Base-by-base conservation (phyloP, 2,329 filamentous ascomycete species). In the Phoma herbarum region DNA sequence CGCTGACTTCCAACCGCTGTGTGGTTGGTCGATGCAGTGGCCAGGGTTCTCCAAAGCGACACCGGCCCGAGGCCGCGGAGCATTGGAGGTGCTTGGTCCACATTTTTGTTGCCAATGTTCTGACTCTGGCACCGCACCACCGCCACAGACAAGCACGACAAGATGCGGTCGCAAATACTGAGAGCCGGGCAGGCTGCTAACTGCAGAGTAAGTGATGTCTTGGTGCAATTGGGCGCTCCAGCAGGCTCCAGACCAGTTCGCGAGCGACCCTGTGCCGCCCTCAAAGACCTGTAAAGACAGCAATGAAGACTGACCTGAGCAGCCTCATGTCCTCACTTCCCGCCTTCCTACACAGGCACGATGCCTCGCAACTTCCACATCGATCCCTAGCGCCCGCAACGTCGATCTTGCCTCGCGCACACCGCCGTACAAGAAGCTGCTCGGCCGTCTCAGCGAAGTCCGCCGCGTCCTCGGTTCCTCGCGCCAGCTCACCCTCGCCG, bases 401-500 rank as follows among this genome's bases (percentile, higher is more conserved):
- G 60, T 73, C 51, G 75, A 81, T 50, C 64, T 84, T 62, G 79
- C 81, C 53, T 82, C 85, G 26, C 86, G 88, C 64, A 88, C 86
- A 65, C 91, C 92, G 45, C 91, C 91, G 26, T 97, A 97, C 79
- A 84, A 89, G 68, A 93, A 89, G 78, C 90, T 97, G 50, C 85
- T 93, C 74, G 85, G 85, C 72, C 91, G 89, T 69, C 89, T 97
- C 63, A 83, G 86, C 63, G 84, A 92, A 74, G 93, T 97, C 29
- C 84, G 87, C 52, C 85, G 86, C 52, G 86, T 96, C 10, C 85
- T 97, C 31, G 90, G 89, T 47, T 79, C 83, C 9, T 77, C 77
- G 16, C 80, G 84, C 28, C 78, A 84, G 55, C 86, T 99, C 59
- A 97, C 94, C 2, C 86, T 99, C 57, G 93, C 95, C 63, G 95